Percentiles rank a stretch among this genome's conserved stretches.
phyloP scores from a whole-genome alignment of 108 stramenopile species.

The Nitzschia palea region DNA sequence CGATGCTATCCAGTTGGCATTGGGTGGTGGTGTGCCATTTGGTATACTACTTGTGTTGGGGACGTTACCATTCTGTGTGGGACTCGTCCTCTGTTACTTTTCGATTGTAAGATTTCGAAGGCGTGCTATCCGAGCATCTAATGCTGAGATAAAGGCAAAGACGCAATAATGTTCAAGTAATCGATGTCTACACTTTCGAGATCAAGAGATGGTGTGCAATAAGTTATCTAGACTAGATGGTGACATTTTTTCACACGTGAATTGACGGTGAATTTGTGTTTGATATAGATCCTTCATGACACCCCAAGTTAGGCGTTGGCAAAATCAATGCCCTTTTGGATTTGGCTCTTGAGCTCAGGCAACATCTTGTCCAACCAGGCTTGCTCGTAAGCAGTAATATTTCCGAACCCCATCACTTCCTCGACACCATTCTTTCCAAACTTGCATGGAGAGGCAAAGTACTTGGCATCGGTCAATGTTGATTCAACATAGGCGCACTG shows the following conservation, averaged over 20 bases:
- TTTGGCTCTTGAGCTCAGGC: constrained; percentile 93
- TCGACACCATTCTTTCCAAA: constrained; percentile 95
- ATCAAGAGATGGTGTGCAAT: too few species aligned
- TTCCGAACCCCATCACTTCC: constrained; percentile 86
- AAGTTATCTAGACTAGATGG: too few species aligned
- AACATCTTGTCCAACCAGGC: constrained; percentile 95
- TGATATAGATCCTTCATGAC: too few species aligned
- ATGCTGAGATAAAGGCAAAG: neutral
- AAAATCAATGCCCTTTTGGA: constrained; percentile 97
- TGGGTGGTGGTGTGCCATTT: constrained; percentile 3
- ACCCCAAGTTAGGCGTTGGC: constrained; percentile 69
- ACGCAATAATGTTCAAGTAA: too few species aligned
- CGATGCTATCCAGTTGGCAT: constrained; percentile 4
- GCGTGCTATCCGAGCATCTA: too few species aligned
- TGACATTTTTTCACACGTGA: too few species aligned
- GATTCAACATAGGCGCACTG: constrained; percentile 97
- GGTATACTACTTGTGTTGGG: neutral
- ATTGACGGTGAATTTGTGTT: too few species aligned
- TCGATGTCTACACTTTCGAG: too few species aligned
- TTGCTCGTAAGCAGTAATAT: constrained; percentile 91
- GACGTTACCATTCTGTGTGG: neutral
- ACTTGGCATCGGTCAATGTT: constrained; percentile 88
- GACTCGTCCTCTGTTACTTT: too few species aligned
- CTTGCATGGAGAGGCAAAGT: constrained; percentile 95
- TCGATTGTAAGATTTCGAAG: too few species aligned